Conservation (phyloP, 2,329 filamentous ascomycete species). For the Cephalotrichum gorgonifer region DNA sequence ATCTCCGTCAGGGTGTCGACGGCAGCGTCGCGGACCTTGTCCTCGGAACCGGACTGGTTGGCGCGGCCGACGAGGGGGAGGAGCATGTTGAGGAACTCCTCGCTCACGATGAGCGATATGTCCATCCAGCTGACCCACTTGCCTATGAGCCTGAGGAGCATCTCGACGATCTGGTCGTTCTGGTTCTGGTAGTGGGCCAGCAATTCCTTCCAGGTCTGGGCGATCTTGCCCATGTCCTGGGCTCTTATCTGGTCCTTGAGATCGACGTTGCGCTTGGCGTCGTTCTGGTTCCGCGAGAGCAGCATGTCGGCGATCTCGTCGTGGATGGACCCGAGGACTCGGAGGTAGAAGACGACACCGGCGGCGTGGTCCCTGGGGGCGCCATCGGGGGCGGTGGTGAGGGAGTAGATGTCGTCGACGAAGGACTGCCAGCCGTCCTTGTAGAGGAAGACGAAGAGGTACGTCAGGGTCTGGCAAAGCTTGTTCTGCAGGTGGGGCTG, state of each 20-base stretch:
- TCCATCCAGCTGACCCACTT: slow-evolving; percentile 99
- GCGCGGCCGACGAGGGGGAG: slow-evolving; percentile 79
- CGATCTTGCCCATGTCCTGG: slow-evolving; percentile 81
- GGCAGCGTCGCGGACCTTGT: slow-evolving; percentile 79
- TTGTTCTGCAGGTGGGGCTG: slow-evolving; percentile 83
- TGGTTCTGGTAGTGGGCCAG: slow-evolving; percentile 64
- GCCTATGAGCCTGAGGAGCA: slow-evolving; percentile 83
- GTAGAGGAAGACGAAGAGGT: slow-evolving; percentile 83
- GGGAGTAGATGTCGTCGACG: slow-evolving; percentile 75
- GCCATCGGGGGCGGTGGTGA: slow-evolving; percentile 57
- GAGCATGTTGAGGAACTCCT: slow-evolving; percentile 73
- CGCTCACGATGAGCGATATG: slow-evolving; percentile 85
- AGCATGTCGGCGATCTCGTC: slow-evolving; percentile 96
- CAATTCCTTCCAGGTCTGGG: slow-evolving; percentile 84
- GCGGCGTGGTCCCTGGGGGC: slow-evolving; percentile 55
- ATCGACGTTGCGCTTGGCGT: slow-evolving; percentile 76
- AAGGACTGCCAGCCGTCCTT: slow-evolving; percentile 78
- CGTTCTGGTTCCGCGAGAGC: slow-evolving; percentile 64
- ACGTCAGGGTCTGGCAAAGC: slow-evolving; percentile 89
- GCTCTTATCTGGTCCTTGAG: slow-evolving; percentile 84
- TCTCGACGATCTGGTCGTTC: slow-evolving; percentile 66
- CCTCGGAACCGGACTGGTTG: slow-evolving; percentile 50
- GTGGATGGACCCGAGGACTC: slow-evolving; percentile 80
- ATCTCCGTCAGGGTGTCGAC: slow-evolving; percentile 95
- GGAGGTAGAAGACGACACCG: slow-evolving; percentile 79